These are phyloP conservation scores for Zymoseptoria tritici DNA, from an alignment of 2,329 filamentous ascomycete species.

Conservation along the genomic window DNA sequence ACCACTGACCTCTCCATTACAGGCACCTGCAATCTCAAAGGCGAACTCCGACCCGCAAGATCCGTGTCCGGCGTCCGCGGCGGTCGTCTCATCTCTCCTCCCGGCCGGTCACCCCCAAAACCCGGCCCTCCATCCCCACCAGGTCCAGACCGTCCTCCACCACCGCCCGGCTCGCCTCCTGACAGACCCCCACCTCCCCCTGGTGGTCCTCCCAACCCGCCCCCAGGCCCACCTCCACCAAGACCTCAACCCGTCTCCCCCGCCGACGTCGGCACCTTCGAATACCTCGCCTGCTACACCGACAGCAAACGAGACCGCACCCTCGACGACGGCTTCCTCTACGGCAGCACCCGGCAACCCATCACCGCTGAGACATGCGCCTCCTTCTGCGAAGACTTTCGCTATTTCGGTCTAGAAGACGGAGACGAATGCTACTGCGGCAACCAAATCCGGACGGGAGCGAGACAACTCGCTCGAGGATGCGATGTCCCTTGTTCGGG, in stretches of 20 bases:
- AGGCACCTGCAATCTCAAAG: neutral
- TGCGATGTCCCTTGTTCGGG: neutral
- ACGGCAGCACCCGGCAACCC: neutral
- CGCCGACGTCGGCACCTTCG: constrained; percentile 1
- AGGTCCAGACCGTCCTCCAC: neutral
- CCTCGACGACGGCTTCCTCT: constrained; percentile 1
- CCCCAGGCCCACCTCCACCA: no score
- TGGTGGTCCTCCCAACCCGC: neutral
- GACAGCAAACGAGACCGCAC: constrained; percentile 3
- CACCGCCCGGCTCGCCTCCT: neutral
- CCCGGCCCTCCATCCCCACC: no score
- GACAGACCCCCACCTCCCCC: no score
- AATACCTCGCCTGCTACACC: constrained; percentile 8
- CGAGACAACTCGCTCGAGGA: neutral
- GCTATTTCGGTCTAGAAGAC: constrained; percentile 22
- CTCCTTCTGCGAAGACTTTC: constrained; percentile 3
- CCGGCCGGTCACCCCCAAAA: neutral
- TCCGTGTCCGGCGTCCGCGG: neutral
- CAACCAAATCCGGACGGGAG: neutral
- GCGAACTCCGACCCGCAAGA: neutral
- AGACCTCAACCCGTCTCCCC: neutral
- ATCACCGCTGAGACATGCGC: constrained; percentile 7
- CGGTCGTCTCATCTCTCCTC: neutral
- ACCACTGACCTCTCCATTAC: no score
- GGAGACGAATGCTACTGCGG: constrained; percentile 27